Base-by-base conservation (phyloP, 139 green algal species). In the Eudorina sp. region DNA sequence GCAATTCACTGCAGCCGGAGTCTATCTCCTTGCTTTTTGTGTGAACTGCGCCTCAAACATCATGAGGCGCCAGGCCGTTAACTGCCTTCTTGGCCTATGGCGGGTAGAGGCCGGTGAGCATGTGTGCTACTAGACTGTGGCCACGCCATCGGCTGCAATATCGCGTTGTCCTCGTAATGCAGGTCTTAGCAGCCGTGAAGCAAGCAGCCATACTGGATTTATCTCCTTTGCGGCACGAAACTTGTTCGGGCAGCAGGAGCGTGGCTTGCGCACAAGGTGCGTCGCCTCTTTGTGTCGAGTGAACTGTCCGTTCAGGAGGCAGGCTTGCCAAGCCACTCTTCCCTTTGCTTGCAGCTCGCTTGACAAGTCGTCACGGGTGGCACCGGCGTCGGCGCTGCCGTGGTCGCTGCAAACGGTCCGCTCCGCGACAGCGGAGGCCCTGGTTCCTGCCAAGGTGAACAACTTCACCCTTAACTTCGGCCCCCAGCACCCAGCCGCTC, bases 391-490 rank as follows among this genome's bases (percentile, higher is more conserved):
- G 68, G 83, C 83, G 41, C 31, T 88, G 83, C 83, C 83, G 2
- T 88, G 68, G 46, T 80, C 83, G 46, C 51, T 88, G 46, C 83
- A 88, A 53, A 36, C 84, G 14, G 73, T 60, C 43, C 64, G 88
- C 64, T 86, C n/a, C 11, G 92, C 92, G 38, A 95, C 92, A 13
- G 88, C 74, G 31, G 34, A 89, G 70, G 84, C 92, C 5, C 88
- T 95, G 48, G 87, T 88, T 27, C 92, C 92, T 27, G 58, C 83
- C 36, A 95, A 95, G 83, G 91, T 95, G 48, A 96, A 96, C 87
- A 95, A 96, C 81, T 98, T 97, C 94, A 98, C 96, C 60, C 94
- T 98, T 45, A 98, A 98, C 93, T 98, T 98, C 94, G 96, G 96
- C 75, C 96, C 96, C 31, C 96, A 98, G 92, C 96, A 98, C 70